phyloP scores from a whole-genome alignment of 1,284 basidiomycete genomes.

The Moniliella sp. region DNA sequence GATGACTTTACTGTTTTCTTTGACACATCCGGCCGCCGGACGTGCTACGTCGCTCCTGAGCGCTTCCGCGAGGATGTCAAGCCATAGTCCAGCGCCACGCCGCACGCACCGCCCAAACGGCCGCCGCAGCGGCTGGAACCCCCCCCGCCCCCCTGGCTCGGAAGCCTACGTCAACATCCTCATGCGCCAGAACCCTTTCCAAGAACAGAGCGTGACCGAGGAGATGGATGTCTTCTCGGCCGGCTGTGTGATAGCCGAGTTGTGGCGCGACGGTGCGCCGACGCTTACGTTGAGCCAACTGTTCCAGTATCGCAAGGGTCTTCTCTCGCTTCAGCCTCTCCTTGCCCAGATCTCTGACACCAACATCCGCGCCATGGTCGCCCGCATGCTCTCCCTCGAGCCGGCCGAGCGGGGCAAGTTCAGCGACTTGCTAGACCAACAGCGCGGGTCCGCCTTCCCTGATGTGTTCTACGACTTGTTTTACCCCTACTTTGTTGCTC shows the following conservation, averaged over 20 bases:
- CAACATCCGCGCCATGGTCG: conserved; percentile 51
- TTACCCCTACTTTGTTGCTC: conserved; percentile 61
- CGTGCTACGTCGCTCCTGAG: conserved; percentile 89
- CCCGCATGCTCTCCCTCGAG: conserved; percentile 68
- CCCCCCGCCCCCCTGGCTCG: neutral
- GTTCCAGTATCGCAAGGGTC: conserved; percentile 76
- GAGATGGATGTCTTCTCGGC: conserved; percentile 92
- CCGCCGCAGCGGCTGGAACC: neutral
- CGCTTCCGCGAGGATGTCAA: conserved; percentile 57
- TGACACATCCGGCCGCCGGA: conserved; percentile 74
- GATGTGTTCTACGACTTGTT: conserved; percentile 82
- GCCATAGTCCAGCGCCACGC: conserved; percentile 37
- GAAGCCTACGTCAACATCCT: conserved; percentile 2
- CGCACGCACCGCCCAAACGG: conserved; percentile 25
- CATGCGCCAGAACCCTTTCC: conserved; percentile 2
- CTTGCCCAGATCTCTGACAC: conserved; percentile 58
- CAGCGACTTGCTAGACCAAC: conserved; percentile 55
- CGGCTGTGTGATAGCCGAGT: conserved; percentile 84
- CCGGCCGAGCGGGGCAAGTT: conserved; percentile 58
- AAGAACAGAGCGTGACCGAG: conserved; percentile 51
- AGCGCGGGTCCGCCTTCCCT: conserved; percentile 55
- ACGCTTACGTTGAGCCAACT: conserved; percentile 84
- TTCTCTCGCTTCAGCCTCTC: conserved; percentile 54
- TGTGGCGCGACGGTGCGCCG: conserved; percentile 81
- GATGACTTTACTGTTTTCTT: conserved; percentile 95